Evolutionary conservation across 208 protist genomes (phyloP), one percentile per base, ranked within the genome.

Genomic region (Trypanosoma congolense): DNA sequence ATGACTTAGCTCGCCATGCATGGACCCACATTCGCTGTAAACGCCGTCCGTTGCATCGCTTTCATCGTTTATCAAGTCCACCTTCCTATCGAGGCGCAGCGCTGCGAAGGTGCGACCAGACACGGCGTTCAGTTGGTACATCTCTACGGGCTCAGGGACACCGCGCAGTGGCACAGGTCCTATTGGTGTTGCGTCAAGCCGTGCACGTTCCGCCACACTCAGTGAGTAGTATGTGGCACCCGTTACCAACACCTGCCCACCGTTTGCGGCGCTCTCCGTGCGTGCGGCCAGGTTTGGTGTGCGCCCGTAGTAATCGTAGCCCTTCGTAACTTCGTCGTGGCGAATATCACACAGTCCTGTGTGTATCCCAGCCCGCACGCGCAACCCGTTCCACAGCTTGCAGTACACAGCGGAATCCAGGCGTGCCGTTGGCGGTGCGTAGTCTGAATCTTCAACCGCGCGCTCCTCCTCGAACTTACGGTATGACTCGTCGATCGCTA

Each of bases 311-410:
- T 46, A 46, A n/a, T 46, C 42, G n/a, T 46, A 46, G 6, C 42
- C 42, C n/a, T 46, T 46, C 42, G 42, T 46, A 6, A 46, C 42
- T n/a, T 46, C 42, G 42, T 46, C 42, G 42, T 46, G n/a, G 10
- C 42, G 42, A 24, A 46, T 46, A 24, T 46, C 42, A 24, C 42
- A 46, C 42, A 46, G n/a, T n/a, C 42, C 42, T 6, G 42, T 46
- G 50, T 86, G 75, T 30, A 86, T 65, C 24, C 78, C 78, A 62
- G 77, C 76, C 46, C 78, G 65, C 9, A 86, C 76, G 25, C 70
- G 31, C 4, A 86, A 51, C 4, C 78, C 78, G 36, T 73, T 49
- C 45, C 65, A 85, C 1, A 80, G 12, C 9, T 29, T n/a, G 12
- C 28, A 19, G 48, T 64, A 60, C 25, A 31, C 57, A n/a, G 58